Evolutionary conservation across 2,329 filamentous ascomycete genomes (phyloP), one percentile per base, ranked within the genome.

Genomic region (Pseudocercospora ulei): DNA sequence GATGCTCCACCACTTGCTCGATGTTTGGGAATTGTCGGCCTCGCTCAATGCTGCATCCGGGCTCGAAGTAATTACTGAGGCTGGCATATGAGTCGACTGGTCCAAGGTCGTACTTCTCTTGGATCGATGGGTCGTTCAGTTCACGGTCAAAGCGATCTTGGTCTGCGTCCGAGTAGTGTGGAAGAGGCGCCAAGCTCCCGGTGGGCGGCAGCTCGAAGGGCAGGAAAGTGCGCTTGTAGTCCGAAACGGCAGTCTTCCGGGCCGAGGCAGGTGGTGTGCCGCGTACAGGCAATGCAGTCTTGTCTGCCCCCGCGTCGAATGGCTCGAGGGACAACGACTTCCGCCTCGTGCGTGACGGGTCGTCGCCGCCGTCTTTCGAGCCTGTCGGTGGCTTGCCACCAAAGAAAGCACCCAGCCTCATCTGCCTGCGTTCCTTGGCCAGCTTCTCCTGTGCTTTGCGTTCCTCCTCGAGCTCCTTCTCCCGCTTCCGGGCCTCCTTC

Each of bases 171-270:
- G 51, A 47, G 7, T 39, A 14, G 8, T 48, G 23, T 3, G 35
- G 42, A 7, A 50, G 39, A 50, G 71, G 68, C 0, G 86, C 85
- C 37, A 95, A 51, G n/a, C 64, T 73, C 1, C 84, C 81, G 53
- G 84, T 72, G 2, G 77, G 70, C 42, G 84, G 80, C 29, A 90
- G 56, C 46, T 81, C 87, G 59, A 95, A 96, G 0, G 82, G 78
- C 19, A 85, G 72, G 54, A 96, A 96, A 22, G 71, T 66, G 49
- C 75, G 77, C 11, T 81, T 49, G 43, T 66, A 64, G 44, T 68
- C 65, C 4, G 59, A 61, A 14, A 61, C 16, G 8, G 35, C 36
- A 12, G 48, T 50, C 38, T 59, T 62, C 33, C 40, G 43, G 2
- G 13, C 42, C 5, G 47, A 39, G 7, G 38, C 14, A 23, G 43